Conservation (phyloP, 306 rosid species). For the Mucuna pruriens region DNA sequence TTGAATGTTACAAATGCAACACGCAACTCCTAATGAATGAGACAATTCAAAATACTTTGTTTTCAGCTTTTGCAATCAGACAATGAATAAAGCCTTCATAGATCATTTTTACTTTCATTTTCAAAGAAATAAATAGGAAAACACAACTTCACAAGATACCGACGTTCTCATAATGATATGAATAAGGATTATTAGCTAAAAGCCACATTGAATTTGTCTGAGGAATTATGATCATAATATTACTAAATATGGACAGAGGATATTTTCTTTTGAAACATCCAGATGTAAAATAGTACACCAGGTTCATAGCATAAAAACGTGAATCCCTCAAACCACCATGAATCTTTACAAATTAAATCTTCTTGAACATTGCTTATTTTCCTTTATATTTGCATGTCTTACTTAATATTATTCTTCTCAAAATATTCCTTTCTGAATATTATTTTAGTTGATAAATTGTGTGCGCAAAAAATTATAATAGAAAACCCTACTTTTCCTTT, state of each 20-base stretch:
- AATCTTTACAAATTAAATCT: not conserved
- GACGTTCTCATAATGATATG: not conserved
- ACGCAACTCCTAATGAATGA: constrained; percentile 72
- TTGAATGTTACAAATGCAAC: constrained; percentile 87
- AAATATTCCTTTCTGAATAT: not conserved
- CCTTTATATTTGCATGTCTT: not conserved
- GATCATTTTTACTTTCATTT: not conserved
- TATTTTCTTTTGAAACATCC: not conserved
- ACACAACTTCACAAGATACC: constrained; percentile 6
- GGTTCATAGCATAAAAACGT: not conserved
- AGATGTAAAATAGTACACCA: not conserved
- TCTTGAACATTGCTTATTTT: not conserved
- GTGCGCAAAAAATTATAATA: not conserved
- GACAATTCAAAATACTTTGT: constrained; percentile 22
- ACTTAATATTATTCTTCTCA: not conserved
- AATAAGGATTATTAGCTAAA: not conserved
- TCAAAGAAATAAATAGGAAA: constrained; percentile 12
- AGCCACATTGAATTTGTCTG: not conserved
- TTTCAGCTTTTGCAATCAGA: not conserved
- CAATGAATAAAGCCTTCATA: not conserved
- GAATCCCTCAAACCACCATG: not conserved
- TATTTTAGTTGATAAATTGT: not conserved
- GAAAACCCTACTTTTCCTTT: not conserved
- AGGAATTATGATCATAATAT: not conserved
- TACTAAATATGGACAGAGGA: not conserved